These are phyloP conservation scores for Dryas drummondii DNA, from an alignment of 306 rosid species.

Conservation along the genomic window DNA sequence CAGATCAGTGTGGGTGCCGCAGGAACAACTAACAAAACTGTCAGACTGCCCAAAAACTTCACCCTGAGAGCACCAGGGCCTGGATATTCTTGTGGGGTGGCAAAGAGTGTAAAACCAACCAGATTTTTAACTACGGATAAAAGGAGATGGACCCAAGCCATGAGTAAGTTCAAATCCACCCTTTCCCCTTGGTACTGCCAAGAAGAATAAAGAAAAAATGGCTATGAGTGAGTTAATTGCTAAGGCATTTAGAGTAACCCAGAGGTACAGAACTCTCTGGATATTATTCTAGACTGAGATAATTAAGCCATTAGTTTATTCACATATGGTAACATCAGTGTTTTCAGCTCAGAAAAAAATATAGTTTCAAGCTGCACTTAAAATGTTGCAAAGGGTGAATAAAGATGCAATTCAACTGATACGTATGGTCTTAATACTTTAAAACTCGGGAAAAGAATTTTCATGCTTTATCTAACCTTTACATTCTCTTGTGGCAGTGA, in stretches of 20 bases:
- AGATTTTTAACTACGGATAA: constrained; percentile 61
- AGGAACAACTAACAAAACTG: constrained; percentile 88
- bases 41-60: constrained; percentile 72
- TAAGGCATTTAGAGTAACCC: neutral
- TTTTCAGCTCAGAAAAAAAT: neutral
- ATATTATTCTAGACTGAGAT: neutral
- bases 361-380: constrained; percentile 2
- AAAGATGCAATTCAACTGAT: neutral
- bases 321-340: neutral
- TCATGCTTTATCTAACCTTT: constrained; percentile 20
- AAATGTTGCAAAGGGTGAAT: neutral
- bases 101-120: constrained; percentile 65
- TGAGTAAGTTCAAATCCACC: constrained; percentile 57
- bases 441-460: constrained; percentile 5
- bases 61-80: constrained; percentile 86
- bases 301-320: neutral
- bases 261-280: neutral
- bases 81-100: constrained; percentile 84
- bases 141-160: constrained; percentile 83
- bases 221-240: neutral
- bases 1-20: constrained; percentile 95
- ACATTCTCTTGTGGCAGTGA: constrained; percentile 65
- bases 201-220: neutral
- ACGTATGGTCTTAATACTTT: neutral
- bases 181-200: neutral